A percentile compares a stretch with the other conserved stretches of the same genome.
phyloP scores from a whole-genome alignment of 2,329 filamentous ascomycete genomes.

The Graphiopsis chlorocephala region DNA sequence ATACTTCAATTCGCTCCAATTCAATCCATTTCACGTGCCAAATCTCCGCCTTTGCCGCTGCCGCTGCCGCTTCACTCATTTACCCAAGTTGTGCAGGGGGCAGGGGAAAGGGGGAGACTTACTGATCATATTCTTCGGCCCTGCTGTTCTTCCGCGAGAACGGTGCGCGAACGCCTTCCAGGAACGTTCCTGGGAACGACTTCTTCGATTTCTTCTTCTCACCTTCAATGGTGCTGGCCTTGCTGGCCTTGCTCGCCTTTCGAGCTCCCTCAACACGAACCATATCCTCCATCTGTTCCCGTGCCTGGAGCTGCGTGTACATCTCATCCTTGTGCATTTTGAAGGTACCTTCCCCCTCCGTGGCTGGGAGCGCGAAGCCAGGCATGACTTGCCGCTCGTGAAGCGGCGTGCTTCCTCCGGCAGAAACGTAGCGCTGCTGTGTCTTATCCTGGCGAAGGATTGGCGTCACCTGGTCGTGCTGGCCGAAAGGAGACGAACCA shows the following conservation, averaged over 20 bases:
- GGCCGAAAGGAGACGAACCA: neutral
- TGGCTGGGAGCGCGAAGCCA: neutral
- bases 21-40: neutral
- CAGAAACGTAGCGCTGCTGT: constrained; percentile 30
- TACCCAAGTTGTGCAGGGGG: neutral
- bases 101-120: neutral
- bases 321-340: constrained; percentile 2
- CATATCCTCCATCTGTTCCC: neutral
- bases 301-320: neutral
- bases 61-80: neutral
- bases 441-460: constrained; percentile 17
- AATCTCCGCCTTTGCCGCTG: neutral
- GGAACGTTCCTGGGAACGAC: neutral
- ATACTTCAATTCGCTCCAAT: neutral
- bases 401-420: constrained; percentile 26
- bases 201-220: neutral
- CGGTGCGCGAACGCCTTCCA: neutral
- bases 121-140: neutral
- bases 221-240: neutral
- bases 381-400: constrained; percentile 25
- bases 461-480: constrained; percentile 3
- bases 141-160: constrained; percentile 1
- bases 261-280: neutral
- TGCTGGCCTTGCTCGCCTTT: neutral
- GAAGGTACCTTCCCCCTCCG: neutral